Evolutionary conservation across 345 rosid genomes (phyloP).

Genomic region (Rhizophora apiculata): DNA sequence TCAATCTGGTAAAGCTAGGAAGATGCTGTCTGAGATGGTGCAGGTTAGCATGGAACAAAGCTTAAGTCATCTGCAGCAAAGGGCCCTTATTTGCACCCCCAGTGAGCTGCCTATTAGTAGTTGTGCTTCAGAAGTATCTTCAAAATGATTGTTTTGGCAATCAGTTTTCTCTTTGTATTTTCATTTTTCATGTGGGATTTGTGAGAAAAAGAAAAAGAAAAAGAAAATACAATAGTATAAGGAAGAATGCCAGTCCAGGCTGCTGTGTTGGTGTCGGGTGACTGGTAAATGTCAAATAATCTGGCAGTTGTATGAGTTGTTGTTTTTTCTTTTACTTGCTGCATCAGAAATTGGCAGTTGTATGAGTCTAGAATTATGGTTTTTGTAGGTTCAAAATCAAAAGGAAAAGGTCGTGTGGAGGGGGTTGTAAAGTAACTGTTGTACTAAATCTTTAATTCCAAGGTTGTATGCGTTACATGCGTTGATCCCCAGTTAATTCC

Average conservation of each 20-base stretch:
- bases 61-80: constrained; percentile 85
- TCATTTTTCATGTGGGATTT: constrained; percentile 8
- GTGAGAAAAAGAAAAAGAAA: constrained; percentile 26
- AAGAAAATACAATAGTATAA: constrained; percentile 15
- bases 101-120: constrained; percentile 54
- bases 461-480: too few species aligned
- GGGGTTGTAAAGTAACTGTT: constrained; percentile 20
- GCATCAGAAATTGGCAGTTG: too few species aligned
- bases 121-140: constrained; percentile 51
- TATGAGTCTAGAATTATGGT: constrained; percentile 10
- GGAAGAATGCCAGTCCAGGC: constrained; percentile 79
- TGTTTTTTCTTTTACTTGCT: too few species aligned
- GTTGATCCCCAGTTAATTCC: not conserved
- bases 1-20: constrained; percentile 85
- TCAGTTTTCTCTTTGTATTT: not conserved
- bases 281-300: constrained; percentile 54
- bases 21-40: constrained; percentile 97
- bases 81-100: constrained; percentile 78
- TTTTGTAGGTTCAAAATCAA: constrained; percentile 14
- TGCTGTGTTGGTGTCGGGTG: constrained; percentile 59
- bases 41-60: constrained; percentile 99
- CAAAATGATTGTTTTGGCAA: constrained; percentile 30
- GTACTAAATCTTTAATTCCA: constrained; percentile 9
- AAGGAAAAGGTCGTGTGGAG: not conserved
- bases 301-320: constrained; percentile 11